Conservation (phyloP, 2,329 filamentous ascomycete species). For the Xylaria sp. region DNA sequence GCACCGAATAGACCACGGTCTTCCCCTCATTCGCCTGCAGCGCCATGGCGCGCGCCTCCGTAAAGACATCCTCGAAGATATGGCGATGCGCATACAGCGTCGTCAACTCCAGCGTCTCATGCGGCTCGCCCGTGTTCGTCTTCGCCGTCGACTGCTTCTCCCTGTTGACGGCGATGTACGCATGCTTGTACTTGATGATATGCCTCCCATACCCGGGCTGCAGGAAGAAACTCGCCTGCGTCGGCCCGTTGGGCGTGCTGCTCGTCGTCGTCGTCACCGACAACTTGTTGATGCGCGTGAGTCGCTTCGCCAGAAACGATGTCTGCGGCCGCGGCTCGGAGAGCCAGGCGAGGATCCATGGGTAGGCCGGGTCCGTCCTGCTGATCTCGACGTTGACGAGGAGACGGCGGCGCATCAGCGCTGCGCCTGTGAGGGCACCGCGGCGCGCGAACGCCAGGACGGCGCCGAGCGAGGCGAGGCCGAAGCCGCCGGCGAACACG, state of each 20-base stretch:
- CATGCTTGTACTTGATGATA: constrained; percentile 77
- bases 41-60: constrained; percentile 77
- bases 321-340: constrained; percentile 66
- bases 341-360: constrained; percentile 93
- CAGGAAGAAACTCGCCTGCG: constrained; percentile 75
- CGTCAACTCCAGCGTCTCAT: constrained; percentile 89
- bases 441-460: constrained; percentile 75
- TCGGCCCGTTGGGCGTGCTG: constrained; percentile 59
- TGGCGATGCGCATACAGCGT: constrained; percentile 85
- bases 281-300: constrained; percentile 57
- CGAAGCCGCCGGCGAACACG: constrained; percentile 69
- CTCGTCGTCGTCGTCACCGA: constrained; percentile 52
- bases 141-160: constrained; percentile 82
- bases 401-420: constrained; percentile 73
- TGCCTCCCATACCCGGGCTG: constrained; percentile 89
- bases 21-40: constrained; percentile 81
- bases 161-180: constrained; percentile 81
- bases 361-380: constrained; percentile 86
- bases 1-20: constrained; percentile 82
- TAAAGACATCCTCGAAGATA: constrained; percentile 85
- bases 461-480: constrained; percentile 82
- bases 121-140: constrained; percentile 77
- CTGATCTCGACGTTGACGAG: constrained; percentile 95
- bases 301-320: constrained; percentile 53
- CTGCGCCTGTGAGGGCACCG: constrained; percentile 65